phyloP scores from a whole-genome alignment of 495 filamentous ascomycete genomes.

The Bathelium albidoporum region DNA sequence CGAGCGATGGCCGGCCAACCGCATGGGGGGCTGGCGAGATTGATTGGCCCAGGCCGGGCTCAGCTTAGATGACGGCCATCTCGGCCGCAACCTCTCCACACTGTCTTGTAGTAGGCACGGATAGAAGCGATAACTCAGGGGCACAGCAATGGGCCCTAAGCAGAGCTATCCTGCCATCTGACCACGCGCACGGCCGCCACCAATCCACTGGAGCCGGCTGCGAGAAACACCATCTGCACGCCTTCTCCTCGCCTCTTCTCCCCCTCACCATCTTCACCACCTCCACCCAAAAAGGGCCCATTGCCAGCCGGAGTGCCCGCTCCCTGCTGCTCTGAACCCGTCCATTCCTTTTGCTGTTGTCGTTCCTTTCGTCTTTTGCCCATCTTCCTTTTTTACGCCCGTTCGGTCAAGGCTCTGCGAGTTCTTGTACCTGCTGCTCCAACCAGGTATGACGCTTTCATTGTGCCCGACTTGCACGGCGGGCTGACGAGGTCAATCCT shows the following conservation, averaged over 20 bases:
- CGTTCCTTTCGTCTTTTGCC: neutral
- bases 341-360: neutral
- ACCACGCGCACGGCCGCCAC: neutral
- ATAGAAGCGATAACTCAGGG: conserved; percentile 3
- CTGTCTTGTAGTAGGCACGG: neutral
- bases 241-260: neutral
- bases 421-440: neutral
- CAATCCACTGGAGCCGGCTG: neutral
- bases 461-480: neutral
- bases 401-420: neutral
- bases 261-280: neutral
- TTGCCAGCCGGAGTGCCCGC: neutral
- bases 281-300: neutral
- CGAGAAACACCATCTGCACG: neutral
- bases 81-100: conserved; percentile 3
- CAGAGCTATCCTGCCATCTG: neutral
- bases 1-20: neutral
- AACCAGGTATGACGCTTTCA: neutral
- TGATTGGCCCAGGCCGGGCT: neutral
- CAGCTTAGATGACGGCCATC: neutral
- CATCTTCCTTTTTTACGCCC: neutral
- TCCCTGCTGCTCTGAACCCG: neutral
- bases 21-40: neutral
- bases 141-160: neutral
- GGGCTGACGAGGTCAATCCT: no score